Evolutionary conservation across 139 green algal genomes (phyloP), one percentile per base, ranked within the genome.

Genomic region (Asterochloris sp.): DNA sequence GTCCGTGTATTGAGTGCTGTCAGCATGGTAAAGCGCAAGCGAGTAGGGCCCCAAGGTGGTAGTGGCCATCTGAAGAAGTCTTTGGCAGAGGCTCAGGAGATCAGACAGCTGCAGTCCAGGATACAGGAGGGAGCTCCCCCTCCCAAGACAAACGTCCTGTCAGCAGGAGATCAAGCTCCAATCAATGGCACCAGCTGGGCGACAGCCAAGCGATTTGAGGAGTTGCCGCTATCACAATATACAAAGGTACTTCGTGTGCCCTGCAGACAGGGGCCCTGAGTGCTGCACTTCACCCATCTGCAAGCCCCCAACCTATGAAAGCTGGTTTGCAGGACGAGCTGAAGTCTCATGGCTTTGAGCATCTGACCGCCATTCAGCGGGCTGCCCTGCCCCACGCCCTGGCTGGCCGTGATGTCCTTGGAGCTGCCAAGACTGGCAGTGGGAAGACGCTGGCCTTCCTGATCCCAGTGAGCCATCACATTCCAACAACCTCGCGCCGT

Each of bases 381-480:
- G 94, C 95, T 17, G 90, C 95, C 10, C 79, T 99, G 60, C 97
- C 97, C 1, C 95, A 98, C 73, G 95, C 96, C 13, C 90, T 99
- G 26, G 86, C 78, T 26, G 97, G 96, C 0, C 83, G 97, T 0
- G 97, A 99, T 78, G 87, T 99, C 12, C 88, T 99, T 63, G 97
- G 97, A 23, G 97, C 97, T 4, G 97, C 97, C 13, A 99, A 99
- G 84, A 99, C 97, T 6, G 97, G 97, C n/a, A 97, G 88, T 19
- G 96, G 96, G 63, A 99, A 99, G 88, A 99, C 97, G 1, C 87
- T 99, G 21, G 88, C 95, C 12, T 99, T 99, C 87, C 81, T 98
- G 14, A 89, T 99, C 12, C 96, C 97, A 54, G 89, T 98, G 78
- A 87, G 90, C 63, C 24, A 19, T 26, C n/a, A 54, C 38, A 6